Evolutionary conservation across 1,284 basidiomycete genomes (phyloP).

Genomic region (Trichosporon faecale): DNA sequence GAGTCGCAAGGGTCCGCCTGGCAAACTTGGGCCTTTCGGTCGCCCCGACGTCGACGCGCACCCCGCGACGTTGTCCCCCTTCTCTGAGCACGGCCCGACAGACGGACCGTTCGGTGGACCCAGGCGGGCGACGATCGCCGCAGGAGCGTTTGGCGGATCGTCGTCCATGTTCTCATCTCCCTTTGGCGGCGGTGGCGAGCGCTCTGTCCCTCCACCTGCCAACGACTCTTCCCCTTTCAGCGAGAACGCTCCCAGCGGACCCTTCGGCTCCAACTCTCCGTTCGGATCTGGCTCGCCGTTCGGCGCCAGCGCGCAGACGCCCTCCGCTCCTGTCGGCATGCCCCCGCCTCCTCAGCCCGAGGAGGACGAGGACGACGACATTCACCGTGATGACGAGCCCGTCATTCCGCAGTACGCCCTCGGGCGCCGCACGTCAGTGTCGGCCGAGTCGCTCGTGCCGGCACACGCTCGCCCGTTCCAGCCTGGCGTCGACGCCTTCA

Average conservation of each 20-base stretch:
- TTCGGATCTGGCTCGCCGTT: constrained; percentile 42
- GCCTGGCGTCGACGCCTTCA: constrained; percentile 32
- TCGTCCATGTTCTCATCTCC: constrained; percentile 27
- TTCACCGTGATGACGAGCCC: constrained; percentile 29
- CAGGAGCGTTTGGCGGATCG: background rate
- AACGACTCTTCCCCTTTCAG: constrained; percentile 31
- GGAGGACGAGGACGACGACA: constrained; percentile 22
- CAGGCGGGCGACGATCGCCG: constrained; percentile 10
- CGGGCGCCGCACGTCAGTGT: constrained; percentile 87
- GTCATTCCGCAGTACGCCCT: constrained; percentile 63
- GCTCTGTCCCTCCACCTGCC: background rate
- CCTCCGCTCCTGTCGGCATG: constrained; percentile 58
- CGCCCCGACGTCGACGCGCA: constrained; percentile 53
- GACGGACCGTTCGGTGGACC: constrained; percentile 46
- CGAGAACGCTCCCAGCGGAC: constrained; percentile 27
- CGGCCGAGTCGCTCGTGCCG: constrained; percentile 92
- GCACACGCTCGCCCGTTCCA: constrained; percentile 56
- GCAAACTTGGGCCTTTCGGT: constrained; percentile 68
- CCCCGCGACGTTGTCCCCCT: constrained; percentile 50
- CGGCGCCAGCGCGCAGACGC: constrained; percentile 48
- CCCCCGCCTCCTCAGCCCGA: constrained; percentile 55
- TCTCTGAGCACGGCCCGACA: constrained; percentile 48
- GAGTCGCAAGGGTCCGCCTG: constrained; percentile 58
- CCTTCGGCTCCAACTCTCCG: constrained; percentile 15
- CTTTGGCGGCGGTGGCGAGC: constrained; percentile 27